A percentile compares a stretch with the other conserved stretches of the same genome.
These are phyloP conservation scores for Azolla pinnata DNA, from an alignment of 75 land plant species.

Conservation along the genomic window DNA sequence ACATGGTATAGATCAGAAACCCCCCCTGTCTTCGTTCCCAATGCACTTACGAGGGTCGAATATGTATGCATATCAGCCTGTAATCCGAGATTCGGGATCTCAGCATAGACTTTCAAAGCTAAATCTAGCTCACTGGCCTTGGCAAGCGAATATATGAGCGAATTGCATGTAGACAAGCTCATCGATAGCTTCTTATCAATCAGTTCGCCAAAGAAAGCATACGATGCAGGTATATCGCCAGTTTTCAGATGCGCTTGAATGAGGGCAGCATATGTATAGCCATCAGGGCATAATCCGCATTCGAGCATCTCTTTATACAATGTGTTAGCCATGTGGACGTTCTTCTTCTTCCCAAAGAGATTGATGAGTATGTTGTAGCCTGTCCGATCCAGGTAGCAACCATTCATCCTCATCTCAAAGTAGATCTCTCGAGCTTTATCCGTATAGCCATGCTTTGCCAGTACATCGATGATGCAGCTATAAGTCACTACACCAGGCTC, in stretches of 20 bases:
- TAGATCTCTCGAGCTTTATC: constrained; percentile 39
- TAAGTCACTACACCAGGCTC: constrained; percentile 44
- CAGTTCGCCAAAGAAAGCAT: background rate
- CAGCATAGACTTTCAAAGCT: background rate
- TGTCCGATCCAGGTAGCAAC: constrained; percentile 16
- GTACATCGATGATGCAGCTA: constrained; percentile 48
- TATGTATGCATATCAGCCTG: constrained; percentile 38
- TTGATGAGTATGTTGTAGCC: constrained; percentile 4
- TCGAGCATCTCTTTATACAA: constrained; percentile 1
- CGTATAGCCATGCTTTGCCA: constrained; percentile 38
- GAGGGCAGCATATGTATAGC: constrained; percentile 34
- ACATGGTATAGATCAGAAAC: constrained; percentile 39
- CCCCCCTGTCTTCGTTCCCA: constrained; percentile 45
- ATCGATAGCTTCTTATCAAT: background rate
- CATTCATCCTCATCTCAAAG: constrained; percentile 41
- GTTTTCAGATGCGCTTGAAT: constrained; percentile 35
- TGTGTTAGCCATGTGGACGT: background rate
- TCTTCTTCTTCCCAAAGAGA: constrained; percentile 1
- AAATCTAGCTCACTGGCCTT: constrained; percentile 1
- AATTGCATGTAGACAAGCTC: constrained; percentile 1
- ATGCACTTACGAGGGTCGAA: constrained; percentile 45
- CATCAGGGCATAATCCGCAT: constrained; percentile 20
- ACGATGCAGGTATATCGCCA: constrained; percentile 37
- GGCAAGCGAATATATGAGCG: background rate
- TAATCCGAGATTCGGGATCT: constrained; percentile 39